phyloP scores from a whole-genome alignment of 2,329 filamentous ascomycete species.

The Paramyrothecium roridum region DNA sequence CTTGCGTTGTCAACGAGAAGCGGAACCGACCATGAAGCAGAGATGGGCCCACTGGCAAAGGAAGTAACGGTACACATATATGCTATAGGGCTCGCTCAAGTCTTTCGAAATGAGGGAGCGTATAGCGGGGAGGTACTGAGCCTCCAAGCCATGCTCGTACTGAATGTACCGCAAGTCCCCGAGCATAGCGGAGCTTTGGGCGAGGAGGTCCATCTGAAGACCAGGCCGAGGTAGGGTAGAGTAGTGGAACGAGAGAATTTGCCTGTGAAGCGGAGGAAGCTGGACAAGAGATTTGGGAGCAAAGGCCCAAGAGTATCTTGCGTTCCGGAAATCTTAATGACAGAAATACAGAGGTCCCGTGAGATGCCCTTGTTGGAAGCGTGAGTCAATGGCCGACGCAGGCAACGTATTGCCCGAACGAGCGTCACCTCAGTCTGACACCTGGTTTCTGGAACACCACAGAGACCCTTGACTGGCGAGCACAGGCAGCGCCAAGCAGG shows the following conservation, averaged over 20 bases:
- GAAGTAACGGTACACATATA: slow-evolving; percentile 98
- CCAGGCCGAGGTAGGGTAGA: slow-evolving; percentile 2
- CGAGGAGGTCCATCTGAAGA: slow-evolving; percentile 27
- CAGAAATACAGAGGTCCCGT: background rate
- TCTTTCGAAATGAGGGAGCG: slow-evolving; percentile 92
- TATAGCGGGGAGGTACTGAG: slow-evolving; percentile 76
- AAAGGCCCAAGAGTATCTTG: too few relatives aligned
- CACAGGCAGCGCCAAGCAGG: too few relatives aligned
- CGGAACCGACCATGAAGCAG: slow-evolving; percentile 76
- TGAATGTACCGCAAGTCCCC: slow-evolving; percentile 56
- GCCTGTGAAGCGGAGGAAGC: too few relatives aligned
- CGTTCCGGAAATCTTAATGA: too few relatives aligned
- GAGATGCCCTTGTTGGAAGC: too few relatives aligned
- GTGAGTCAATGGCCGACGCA: too few relatives aligned
- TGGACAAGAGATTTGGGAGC: too few relatives aligned
- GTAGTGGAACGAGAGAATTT: slow-evolving; percentile 1
- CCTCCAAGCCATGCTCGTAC: slow-evolving; percentile 59
- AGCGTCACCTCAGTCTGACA: too few relatives aligned
- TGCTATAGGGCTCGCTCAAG: slow-evolving; percentile 96
- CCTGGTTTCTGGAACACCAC: too few relatives aligned
- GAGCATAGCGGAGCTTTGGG: slow-evolving; percentile 31
- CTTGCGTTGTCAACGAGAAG: background rate
- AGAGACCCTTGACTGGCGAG: too few relatives aligned
- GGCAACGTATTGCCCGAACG: too few relatives aligned
- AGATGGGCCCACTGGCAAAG: slow-evolving; percentile 95